Base-by-base conservation (phyloP, 139 green algal genomes). In the Picochlorum sp. region DNA sequence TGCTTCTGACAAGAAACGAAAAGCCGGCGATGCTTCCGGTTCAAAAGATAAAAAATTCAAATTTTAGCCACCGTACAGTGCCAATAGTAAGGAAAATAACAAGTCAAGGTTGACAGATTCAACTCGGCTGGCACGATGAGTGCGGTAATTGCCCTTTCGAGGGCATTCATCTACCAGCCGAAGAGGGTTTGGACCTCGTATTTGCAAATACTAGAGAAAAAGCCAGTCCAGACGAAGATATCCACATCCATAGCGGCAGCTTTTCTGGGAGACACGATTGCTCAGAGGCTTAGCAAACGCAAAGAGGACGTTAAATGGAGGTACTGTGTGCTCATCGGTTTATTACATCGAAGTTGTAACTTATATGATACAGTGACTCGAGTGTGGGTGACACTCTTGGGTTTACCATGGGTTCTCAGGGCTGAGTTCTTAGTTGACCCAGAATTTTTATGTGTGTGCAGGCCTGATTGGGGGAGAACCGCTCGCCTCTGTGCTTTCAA, bases 1-100 rank as follows among this genome's bases (percentile, higher is more conserved):
- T 14, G 84, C 80, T 20, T 49, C 80, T 56, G 82, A 91, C 67
- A 95, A 95, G 79, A 80, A 84, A 47, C 90, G 92, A 80, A 77
- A 83, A 26, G 76, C 83, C 34, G 74, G 84, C 28, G 76, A 88
- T 52, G 80, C 77, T 20, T 73, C 65, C 14, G 63, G 31, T 38
- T 70, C 81, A 26, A 91, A 92, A 58, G 72, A 85, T 13, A 81
- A 81, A 63, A 67, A 75, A 11, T 77, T 76, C 64, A 79, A 79
- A 54, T 84, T 84, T 70, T 81, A 65, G 58, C 6, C 20, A 20
- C 55, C 8, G 65, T 4, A 11, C 8, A 41, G 34, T 41, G 34
- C 34, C 6, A 41, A 41, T 41, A 41, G 34, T 41, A 54, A 23
- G 56, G 20, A 23, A 21, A 20, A 16, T 55, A 11, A 41, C 34